Percentiles rank a stretch among this genome's conserved stretches.
Evolutionary conservation across 345 rosid genomes (phyloP).

Genomic region (Hibiscus tridactylites): DNA sequence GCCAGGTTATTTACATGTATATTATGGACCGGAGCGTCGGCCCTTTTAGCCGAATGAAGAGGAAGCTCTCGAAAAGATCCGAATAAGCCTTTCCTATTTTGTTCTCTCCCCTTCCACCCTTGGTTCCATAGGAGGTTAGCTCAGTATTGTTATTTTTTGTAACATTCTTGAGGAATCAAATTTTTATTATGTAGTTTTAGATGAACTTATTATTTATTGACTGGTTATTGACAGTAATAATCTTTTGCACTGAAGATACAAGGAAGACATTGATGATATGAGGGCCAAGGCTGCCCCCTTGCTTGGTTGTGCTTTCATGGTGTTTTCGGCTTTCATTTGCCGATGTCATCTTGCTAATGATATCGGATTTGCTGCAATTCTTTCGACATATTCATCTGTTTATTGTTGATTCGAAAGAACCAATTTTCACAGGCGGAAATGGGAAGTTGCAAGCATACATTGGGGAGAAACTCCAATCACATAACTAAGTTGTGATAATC

Average conservation of each 20-base stretch:
- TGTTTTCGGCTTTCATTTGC: not conserved
- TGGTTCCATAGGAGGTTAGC: not conserved
- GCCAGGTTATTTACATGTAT: constrained; percentile 84
- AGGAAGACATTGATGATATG: not conserved
- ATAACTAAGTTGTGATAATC: no score
- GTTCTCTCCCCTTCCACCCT: not conserved
- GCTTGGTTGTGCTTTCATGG: not conserved
- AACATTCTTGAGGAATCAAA: constrained; percentile 19
- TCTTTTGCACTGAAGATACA: not conserved
- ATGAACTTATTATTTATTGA: not conserved
- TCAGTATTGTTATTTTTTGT: not conserved
- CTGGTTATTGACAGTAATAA: not conserved
- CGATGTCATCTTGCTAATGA: not conserved
- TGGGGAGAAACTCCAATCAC: no score
- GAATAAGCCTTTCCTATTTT: constrained; percentile 28
- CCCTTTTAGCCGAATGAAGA: constrained; percentile 85
- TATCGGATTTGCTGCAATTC: not conserved
- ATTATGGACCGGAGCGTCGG: constrained; percentile 61
- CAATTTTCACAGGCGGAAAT: no score
- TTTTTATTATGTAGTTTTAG: constrained; percentile 5
- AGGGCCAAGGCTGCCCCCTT: not conserved
- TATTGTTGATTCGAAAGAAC: no score
- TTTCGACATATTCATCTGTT: no score
- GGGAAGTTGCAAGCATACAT: no score
- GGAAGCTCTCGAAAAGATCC: constrained; percentile 50